These are phyloP conservation scores for Pisolithus marmoratus DNA, from an alignment of 768 basidiomycete genomes.

Conservation along the genomic window DNA sequence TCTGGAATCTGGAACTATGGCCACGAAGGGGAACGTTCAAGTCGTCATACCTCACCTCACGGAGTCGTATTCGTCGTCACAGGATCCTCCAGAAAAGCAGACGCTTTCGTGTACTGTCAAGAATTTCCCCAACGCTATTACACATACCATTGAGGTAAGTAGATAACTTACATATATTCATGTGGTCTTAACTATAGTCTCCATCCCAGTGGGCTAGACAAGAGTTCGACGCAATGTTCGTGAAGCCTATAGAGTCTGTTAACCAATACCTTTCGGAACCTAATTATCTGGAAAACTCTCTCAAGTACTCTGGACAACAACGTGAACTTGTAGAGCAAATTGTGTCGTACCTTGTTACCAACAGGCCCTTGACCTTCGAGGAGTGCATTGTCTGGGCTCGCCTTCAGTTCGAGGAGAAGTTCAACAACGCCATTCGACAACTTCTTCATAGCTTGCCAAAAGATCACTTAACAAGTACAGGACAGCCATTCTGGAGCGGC, in stretches of 20 bases:
- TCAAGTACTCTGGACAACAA: constrained; percentile 90
- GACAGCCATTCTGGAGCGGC: constrained; percentile 98
- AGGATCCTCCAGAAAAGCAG: constrained; percentile 98
- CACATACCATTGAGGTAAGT: constrained; percentile 91
- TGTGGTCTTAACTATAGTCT: constrained; percentile 3
- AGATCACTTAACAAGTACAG: constrained; percentile 85
- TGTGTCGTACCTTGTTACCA: constrained; percentile 79
- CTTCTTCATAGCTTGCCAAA: constrained; percentile 91
- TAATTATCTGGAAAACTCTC: constrained; percentile 85
- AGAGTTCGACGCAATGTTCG: constrained; percentile 88
- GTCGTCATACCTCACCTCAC: constrained; percentile 91
- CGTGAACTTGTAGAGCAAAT: constrained; percentile 87
- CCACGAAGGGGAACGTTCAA: constrained; percentile 97
- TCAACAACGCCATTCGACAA: constrained; percentile 89
- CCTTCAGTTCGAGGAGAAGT: constrained; percentile 90
- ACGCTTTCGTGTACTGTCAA: constrained; percentile 96
- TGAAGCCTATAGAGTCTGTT: constrained; percentile 89
- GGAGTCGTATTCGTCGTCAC: constrained; percentile 95
- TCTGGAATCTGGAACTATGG: constrained; percentile 95
- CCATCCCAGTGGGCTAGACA: constrained; percentile 78
- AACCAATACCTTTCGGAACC: constrained; percentile 97
- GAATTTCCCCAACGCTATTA: constrained; percentile 97
- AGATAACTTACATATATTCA: background rate
- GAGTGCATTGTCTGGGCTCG: constrained; percentile 98
- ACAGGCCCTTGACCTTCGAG: constrained; percentile 93